phyloP scores from a whole-genome alignment of 2,329 filamentous ascomycete genomes.

The Botrytis pseudocinerea region DNA sequence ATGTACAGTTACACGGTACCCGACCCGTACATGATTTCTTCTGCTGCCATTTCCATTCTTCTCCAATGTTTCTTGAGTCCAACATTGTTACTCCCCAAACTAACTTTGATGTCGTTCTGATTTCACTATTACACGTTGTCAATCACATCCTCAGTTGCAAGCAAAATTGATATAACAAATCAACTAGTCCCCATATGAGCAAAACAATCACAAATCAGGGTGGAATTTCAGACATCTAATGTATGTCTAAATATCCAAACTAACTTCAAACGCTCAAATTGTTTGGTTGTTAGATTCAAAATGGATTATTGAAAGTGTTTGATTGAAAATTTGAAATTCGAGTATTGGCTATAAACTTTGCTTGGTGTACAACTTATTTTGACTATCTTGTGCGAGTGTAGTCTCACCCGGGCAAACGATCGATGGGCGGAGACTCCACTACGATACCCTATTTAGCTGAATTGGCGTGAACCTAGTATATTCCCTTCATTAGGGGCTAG shows the following conservation, averaged over 20 bases:
- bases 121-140: too few species aligned
- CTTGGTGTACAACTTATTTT: background rate
- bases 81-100: background rate
- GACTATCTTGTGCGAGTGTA: background rate
- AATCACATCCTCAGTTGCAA: background rate
- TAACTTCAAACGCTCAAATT: background rate
- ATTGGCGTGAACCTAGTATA: background rate
- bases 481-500: background rate
- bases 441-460: background rate
- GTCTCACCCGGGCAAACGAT: background rate
- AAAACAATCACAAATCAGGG: background rate
- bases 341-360: background rate
- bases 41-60: background rate
- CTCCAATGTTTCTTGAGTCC: background rate
- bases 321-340: background rate
- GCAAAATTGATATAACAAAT: background rate
- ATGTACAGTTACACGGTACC: background rate
- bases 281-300: background rate
- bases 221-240: background rate
- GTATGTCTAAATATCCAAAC: background rate
- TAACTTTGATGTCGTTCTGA: background rate
- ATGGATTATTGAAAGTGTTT: background rate
- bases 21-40: background rate
- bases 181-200: background rate
- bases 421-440: background rate